Conservation (phyloP, 1,139 yeast genomes). For the Geotrichum europaeum region DNA sequence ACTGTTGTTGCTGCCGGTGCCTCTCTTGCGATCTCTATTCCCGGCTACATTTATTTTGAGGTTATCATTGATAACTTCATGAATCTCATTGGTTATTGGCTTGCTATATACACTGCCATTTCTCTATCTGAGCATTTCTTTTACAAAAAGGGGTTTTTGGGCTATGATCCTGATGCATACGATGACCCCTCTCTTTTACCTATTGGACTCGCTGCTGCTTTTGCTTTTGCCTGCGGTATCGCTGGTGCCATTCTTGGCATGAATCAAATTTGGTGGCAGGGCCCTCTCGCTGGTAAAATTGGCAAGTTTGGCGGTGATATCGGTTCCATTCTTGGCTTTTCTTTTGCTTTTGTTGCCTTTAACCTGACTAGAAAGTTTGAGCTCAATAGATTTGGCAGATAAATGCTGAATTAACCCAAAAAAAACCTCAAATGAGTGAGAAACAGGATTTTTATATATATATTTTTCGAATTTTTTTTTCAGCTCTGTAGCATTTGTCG, state of each 20-base stretch:
- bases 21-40: slow-evolving; percentile 79
- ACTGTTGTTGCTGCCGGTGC: slow-evolving; percentile 67
- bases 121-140: slow-evolving; percentile 71
- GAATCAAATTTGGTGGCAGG: slow-evolving; percentile 77
- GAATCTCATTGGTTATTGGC: slow-evolving; percentile 86
- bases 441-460: too few relatives aligned
- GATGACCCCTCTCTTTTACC: slow-evolving; percentile 55
- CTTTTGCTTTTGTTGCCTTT: slow-evolving; percentile 62
- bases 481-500: too few relatives aligned
- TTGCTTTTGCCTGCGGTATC: slow-evolving; percentile 76
- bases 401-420: neutral
- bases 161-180: slow-evolving; percentile 38
- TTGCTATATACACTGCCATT: slow-evolving; percentile 76
- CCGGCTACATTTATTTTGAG: slow-evolving; percentile 72
- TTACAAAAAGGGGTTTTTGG: slow-evolving; percentile 36
- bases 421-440: too few relatives aligned
- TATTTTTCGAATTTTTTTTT: too few relatives aligned
- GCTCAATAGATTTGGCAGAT: slow-evolving; percentile 28
- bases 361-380: slow-evolving; percentile 63
- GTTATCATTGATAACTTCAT: slow-evolving; percentile 75
- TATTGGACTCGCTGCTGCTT: slow-evolving; percentile 66
- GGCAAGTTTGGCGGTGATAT: slow-evolving; percentile 75
- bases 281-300: slow-evolving; percentile 56
- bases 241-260: slow-evolving; percentile 84
- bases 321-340: slow-evolving; percentile 74